Percentiles rank a stretch among this genome's conserved stretches.
These are phyloP conservation scores for Mesotaenium endlicherianum DNA, from an alignment of 139 green algal species.

Conservation along the genomic window DNA sequence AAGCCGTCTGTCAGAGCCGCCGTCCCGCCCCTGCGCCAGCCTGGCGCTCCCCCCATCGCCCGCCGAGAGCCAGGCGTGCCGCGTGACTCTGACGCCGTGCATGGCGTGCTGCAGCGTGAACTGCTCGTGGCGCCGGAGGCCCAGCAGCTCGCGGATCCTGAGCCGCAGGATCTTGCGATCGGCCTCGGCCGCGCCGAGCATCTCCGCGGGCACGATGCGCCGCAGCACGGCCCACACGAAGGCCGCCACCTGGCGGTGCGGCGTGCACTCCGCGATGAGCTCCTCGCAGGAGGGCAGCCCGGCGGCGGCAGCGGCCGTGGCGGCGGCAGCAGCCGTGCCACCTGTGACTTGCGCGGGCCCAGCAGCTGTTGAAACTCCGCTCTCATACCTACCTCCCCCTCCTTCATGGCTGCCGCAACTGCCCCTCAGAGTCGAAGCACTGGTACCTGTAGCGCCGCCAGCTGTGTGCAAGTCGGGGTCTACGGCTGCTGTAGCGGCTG, in stretches of 20 bases:
- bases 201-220: conserved; percentile 3
- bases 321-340: background rate
- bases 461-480: background rate
- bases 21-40: background rate
- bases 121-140: background rate
- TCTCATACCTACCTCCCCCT: background rate
- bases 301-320: background rate
- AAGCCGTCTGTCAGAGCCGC: background rate
- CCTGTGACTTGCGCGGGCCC: background rate
- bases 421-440: background rate
- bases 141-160: background rate
- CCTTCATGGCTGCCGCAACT: background rate
- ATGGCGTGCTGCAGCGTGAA: conserved; percentile 10
- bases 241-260: conserved; percentile 1
- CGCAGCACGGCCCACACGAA: conserved; percentile 3
- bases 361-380: background rate
- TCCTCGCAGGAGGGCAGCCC: conserved; percentile 3
- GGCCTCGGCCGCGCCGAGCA: background rate
- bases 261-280: background rate
- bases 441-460: background rate
- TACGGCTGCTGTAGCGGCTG: background rate
- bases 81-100: background rate
- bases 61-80: background rate
- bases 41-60: background rate
- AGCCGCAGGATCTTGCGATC: background rate